phyloP scores from a whole-genome alignment of 345 rosid genomes.

The Gynandropsis gynandra region DNA sequence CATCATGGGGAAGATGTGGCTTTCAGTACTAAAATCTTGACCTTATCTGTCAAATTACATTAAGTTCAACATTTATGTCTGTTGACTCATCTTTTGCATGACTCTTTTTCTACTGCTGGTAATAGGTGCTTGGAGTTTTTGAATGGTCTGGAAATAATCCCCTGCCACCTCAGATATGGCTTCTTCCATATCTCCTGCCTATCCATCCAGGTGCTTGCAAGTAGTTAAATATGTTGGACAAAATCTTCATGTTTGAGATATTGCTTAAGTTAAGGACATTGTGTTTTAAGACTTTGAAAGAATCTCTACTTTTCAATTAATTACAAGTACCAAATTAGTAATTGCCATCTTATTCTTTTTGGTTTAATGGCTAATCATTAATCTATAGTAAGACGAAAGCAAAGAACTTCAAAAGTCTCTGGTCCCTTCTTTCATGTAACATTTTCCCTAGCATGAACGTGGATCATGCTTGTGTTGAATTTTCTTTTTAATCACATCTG shows the following conservation, averaged over 20 bases:
- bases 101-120: conserved; percentile 23
- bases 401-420: too few species aligned
- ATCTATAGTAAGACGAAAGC: not conserved
- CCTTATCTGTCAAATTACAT: conserved; percentile 5
- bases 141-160: too few species aligned
- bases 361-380: conserved; percentile 5
- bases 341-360: not conserved
- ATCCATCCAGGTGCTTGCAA: conserved; percentile 76
- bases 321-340: not conserved
- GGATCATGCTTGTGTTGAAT: too few species aligned
- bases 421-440: too few species aligned
- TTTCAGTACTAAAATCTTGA: conserved; percentile 61
- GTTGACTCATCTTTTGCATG: conserved; percentile 12
- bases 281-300: not conserved
- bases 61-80: conserved; percentile 5
- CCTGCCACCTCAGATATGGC: too few species aligned
- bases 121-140: conserved; percentile 83
- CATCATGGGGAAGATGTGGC: conserved; percentile 99
- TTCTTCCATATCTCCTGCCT: too few species aligned
- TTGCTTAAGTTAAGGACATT: conserved; percentile 4
- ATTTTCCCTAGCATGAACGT: too few species aligned
- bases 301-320: conserved; percentile 1
- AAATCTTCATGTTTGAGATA: conserved; percentile 4
- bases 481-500: not conserved
- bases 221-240: conserved; percentile 1